Conservation (phyloP, 768 basidiomycete genomes). For the Strobilomyces confusus region DNA sequence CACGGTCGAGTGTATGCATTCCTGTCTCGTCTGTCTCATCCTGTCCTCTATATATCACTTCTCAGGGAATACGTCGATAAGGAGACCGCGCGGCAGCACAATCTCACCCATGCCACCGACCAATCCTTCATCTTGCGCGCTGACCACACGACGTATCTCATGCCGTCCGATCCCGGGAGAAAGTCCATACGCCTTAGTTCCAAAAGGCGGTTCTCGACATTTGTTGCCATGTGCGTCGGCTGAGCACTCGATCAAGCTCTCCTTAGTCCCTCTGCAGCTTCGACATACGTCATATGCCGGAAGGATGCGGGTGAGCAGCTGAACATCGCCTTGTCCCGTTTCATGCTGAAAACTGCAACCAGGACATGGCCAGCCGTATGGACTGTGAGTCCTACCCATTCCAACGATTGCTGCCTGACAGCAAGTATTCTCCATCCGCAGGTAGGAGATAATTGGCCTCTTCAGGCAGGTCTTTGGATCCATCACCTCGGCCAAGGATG, state of each 20-base stretch:
- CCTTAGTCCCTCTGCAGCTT: conserved; percentile 14
- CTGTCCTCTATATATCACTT: background rate
- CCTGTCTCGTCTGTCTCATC: background rate
- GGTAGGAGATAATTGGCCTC: conserved; percentile 21
- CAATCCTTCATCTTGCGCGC: conserved; percentile 30
- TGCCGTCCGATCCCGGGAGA: conserved; percentile 22
- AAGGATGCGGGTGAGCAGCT: conserved; percentile 27
- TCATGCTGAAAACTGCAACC: background rate
- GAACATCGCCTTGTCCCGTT: background rate
- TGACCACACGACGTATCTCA: conserved; percentile 24
- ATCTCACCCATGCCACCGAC: conserved; percentile 29
- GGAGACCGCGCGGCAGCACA: conserved; percentile 20
- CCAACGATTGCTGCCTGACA: background rate
- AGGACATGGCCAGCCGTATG: conserved; percentile 28
- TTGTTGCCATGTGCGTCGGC: conserved; percentile 18
- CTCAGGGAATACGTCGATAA: conserved; percentile 27
- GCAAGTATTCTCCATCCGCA: background rate
- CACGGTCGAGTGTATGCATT: too few species aligned
- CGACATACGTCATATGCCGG: conserved; percentile 31
- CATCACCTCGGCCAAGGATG: background rate
- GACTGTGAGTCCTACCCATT: conserved; percentile 10
- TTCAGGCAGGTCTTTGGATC: background rate
- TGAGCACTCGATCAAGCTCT: background rate
- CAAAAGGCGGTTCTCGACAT: conserved; percentile 14
- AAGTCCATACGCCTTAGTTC: conserved; percentile 30